Percentiles rank a stretch among this genome's conserved stretches.
Conservation (phyloP, 2,329 filamentous ascomycete species). For the Penicillium oxalicum region DNA sequence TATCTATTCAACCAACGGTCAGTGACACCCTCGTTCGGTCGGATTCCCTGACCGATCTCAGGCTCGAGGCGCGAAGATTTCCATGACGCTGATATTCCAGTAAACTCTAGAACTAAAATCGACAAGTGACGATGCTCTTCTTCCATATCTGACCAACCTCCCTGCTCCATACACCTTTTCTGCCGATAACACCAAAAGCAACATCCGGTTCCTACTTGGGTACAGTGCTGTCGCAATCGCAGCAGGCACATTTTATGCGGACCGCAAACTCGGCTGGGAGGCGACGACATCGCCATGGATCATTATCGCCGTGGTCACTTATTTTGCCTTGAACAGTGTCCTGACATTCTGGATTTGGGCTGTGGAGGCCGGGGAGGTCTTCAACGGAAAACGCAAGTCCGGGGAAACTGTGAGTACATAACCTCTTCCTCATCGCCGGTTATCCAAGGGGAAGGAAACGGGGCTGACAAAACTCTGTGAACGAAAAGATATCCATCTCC, state of each 20-base stretch:
- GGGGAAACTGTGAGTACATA: slow-evolving; percentile 52
- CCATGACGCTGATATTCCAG: slow-evolving; percentile 2
- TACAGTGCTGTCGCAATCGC: slow-evolving; percentile 76
- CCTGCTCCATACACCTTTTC: slow-evolving; percentile 57
- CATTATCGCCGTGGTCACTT: slow-evolving; percentile 68
- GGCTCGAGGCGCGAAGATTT: neutral
- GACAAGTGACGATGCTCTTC: slow-evolving; percentile 88
- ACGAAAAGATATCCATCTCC: slow-evolving; percentile 61
- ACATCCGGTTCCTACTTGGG: slow-evolving; percentile 76
- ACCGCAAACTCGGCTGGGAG: slow-evolving; percentile 89
- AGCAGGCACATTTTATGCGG: slow-evolving; percentile 78
- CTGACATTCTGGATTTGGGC: slow-evolving; percentile 80
- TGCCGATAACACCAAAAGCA: slow-evolving; percentile 73
- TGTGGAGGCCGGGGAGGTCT: slow-evolving; percentile 76
- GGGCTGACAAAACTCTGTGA: neutral
- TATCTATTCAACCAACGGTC: slow-evolving; percentile 43
- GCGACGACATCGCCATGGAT: slow-evolving; percentile 71
- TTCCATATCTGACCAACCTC: slow-evolving; percentile 88
- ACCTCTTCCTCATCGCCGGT: neutral
- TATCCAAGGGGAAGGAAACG: no score
- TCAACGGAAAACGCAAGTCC: slow-evolving; percentile 66
- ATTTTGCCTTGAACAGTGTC: slow-evolving; percentile 69
- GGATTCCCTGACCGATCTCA: neutral
- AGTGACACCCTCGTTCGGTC: slow-evolving; percentile 13
- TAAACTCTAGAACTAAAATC: slow-evolving; percentile 75